phyloP scores from a whole-genome alignment of 352 stramenopile species.

The Phytophthora pseudosyringae region DNA sequence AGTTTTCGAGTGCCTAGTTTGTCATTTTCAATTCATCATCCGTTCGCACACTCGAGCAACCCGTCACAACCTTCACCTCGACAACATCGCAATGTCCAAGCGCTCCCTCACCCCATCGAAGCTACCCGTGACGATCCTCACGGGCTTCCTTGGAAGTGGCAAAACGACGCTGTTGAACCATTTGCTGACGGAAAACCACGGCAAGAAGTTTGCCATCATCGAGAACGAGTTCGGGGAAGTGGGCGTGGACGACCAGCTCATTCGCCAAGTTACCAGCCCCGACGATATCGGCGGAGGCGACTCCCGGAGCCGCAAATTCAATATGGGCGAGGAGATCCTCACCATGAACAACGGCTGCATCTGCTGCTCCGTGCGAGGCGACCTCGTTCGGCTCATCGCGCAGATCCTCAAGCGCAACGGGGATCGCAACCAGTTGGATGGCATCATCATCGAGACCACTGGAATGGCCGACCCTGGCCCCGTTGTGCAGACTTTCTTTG shows the following conservation, averaged over 20 bases:
- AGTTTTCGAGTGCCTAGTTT: slow-evolving; percentile 13
- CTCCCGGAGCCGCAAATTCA: slow-evolving; percentile 50
- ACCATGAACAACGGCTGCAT: slow-evolving; percentile 97
- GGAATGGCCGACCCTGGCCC: slow-evolving; percentile 90
- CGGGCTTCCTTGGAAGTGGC: slow-evolving; percentile 92
- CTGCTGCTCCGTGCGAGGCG: slow-evolving; percentile 95
- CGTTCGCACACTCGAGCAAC: slow-evolving; percentile 10
- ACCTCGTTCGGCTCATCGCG: slow-evolving; percentile 60
- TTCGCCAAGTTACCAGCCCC: slow-evolving; percentile 41
- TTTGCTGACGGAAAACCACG: slow-evolving; percentile 90
- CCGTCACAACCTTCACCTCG: slow-evolving; percentile 12
- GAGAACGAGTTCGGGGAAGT: slow-evolving; percentile 98
- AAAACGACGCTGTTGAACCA: slow-evolving; percentile 97
- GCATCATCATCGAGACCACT: slow-evolving; percentile 91
- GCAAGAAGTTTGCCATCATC: slow-evolving; percentile 95
- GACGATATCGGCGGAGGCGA: slow-evolving; percentile 30
- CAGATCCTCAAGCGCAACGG: slow-evolving; percentile 65
- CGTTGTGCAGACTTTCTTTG: slow-evolving; percentile 94
- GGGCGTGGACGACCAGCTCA: slow-evolving; percentile 91
- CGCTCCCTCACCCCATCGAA: slow-evolving; percentile 36
- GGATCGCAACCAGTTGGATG: slow-evolving; percentile 59
- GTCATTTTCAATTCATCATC: slow-evolving; percentile 30
- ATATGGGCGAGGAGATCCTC: slow-evolving; percentile 76
- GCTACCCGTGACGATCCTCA: slow-evolving; percentile 91
- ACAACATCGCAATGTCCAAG: slow-evolving; percentile 39